Evolutionary conservation across 768 basidiomycete species (phyloP).

Genomic region (Rhodosporidiobolus odoratus): DNA sequence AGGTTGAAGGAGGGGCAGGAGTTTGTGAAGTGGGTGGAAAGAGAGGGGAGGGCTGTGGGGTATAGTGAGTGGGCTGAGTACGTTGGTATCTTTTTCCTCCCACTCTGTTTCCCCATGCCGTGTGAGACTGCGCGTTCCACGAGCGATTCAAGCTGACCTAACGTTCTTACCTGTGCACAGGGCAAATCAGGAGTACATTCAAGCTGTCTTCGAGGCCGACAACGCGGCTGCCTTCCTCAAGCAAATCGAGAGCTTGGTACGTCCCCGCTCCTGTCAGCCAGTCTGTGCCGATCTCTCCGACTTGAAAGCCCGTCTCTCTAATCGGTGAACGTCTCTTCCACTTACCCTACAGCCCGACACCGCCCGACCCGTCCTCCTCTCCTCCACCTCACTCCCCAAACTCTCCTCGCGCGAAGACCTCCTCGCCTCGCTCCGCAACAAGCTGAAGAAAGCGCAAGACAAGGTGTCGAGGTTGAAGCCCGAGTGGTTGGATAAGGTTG

Average conservation of each 20-base stretch:
- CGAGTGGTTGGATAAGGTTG: slow-evolving; percentile 7
- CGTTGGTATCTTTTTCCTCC: neutral
- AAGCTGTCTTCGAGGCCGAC: slow-evolving; percentile 13
- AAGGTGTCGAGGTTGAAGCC: slow-evolving; percentile 5
- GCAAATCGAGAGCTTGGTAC: slow-evolving; percentile 18
- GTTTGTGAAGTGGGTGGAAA: neutral
- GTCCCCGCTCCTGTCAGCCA: neutral
- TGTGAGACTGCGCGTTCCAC: neutral
- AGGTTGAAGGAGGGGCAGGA: neutral
- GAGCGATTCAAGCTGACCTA: neutral
- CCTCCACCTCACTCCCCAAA: neutral
- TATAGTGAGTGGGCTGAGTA: slow-evolving; percentile 1
- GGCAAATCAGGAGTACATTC: slow-evolving; percentile 12
- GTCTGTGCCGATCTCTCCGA: neutral
- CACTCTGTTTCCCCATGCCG: neutral
- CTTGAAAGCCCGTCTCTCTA: neutral
- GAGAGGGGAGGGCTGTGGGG: slow-evolving; percentile 2
- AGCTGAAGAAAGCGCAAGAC: neutral
- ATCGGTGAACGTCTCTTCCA: neutral
- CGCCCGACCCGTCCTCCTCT: neutral
- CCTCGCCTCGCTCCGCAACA: neutral
- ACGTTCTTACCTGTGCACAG: neutral
- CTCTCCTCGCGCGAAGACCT: neutral
- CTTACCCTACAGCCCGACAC: neutral
- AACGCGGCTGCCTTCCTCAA: slow-evolving; percentile 13